A percentile compares a stretch with the other conserved stretches of the same genome.
Conservation (phyloP, 345 rosid genomes). For the Citrus maxima region DNA sequence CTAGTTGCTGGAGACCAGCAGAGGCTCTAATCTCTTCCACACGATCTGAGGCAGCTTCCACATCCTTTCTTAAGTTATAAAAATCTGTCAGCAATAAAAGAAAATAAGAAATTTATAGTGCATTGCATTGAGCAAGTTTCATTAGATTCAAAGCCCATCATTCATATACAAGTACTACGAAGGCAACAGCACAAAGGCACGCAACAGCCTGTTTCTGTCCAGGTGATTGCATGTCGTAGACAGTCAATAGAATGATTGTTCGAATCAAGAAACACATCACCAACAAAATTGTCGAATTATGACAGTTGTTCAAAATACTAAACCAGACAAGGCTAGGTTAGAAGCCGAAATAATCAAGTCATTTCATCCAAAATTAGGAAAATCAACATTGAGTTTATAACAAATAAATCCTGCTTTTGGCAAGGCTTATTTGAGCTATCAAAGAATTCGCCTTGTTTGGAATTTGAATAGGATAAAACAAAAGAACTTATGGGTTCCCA, state of each 20-base stretch:
- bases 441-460: not conserved
- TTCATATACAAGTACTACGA: not conserved
- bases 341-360: not conserved
- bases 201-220: not conserved
- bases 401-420: not conserved
- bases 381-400: not conserved
- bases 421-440: not conserved
- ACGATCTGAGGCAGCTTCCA: constrained; percentile 58
- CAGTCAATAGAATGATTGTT: not conserved
- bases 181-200: not conserved
- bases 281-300: not conserved
- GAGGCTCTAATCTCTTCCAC: constrained; percentile 72
- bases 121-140: not conserved
- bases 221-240: not conserved
- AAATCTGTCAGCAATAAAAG: constrained; percentile 52
- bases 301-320: not conserved
- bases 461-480: not conserved
- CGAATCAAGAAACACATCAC: not conserved
- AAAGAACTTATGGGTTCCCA: not conserved
- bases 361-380: not conserved
- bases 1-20: constrained; percentile 48
- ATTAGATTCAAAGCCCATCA: not conserved
- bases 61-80: constrained; percentile 76
- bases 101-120: not conserved
- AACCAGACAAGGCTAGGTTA: not conserved